Base-by-base conservation (phyloP, 1,139 yeast genomes). In the Blastobotrys petasosporus region DNA sequence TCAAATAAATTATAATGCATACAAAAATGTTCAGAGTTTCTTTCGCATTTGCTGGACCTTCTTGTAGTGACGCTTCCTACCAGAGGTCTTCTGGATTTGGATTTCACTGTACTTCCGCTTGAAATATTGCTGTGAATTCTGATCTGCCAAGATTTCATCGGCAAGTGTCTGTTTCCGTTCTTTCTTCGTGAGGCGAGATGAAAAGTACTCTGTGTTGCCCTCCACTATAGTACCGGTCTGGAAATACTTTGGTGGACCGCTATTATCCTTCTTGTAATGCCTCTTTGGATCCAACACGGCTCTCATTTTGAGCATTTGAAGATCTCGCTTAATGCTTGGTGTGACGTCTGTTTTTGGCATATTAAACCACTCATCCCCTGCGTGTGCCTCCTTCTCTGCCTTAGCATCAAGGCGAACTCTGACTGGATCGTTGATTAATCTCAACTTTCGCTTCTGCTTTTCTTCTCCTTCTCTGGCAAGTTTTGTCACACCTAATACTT, bases 211-310 rank as follows among this genome's bases (percentile, higher is more conserved):
- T 1, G 86, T 75, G 53, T 82, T 79, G 39, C 90, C 94, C 58
- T 85, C 94, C 16, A 90, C 66, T 32, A 92, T 77, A 0, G 97
- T 88, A 10, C 98, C 98, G 61, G 85, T 77, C 53, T 90, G 94
- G 64, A 92, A 88, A 54, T 73, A 79, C 59, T 85, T 87, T 16
- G 96, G 95, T 4, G 77, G 73, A 46, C 75, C 75, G 83, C 94
- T 85, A 52, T 80, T 82, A 49, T 85, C 94, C 64, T 86, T 86
- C 67, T 85, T 87, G 67, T 92, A 92, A 67, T 88, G 96, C 59
- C 97, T 78, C 66, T 92, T 92, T 4, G 97, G 97, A 62, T 92
- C 98, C 53, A 92, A 74, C 15, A 92, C 96, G 52, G 84, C 82
- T 66, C 98, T 80, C 70, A 90, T 86, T 60, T 86, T 82, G 48